phyloP scores from a whole-genome alignment of 345 rosid genomes.

The Hirschfeldia incana region DNA sequence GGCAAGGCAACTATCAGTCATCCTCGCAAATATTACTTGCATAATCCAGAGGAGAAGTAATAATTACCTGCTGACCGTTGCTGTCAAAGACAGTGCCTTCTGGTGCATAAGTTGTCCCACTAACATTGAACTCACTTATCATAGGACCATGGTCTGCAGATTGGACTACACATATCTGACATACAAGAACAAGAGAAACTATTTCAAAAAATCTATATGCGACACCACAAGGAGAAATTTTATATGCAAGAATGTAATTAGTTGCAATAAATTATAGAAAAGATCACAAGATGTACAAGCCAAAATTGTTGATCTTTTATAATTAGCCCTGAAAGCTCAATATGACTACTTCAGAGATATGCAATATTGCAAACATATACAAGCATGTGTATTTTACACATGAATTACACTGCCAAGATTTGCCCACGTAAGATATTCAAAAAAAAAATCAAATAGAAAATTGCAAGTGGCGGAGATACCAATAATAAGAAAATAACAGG shows the following conservation, averaged over 20 bases:
- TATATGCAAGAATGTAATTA: background rate
- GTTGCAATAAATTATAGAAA: constrained; percentile 5
- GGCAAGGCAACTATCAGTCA: background rate
- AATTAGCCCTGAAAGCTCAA: background rate
- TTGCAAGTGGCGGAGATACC: constrained; percentile 10
- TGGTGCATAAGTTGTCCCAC: constrained; percentile 97
- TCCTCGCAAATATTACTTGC: constrained; percentile 7
- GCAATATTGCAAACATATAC: constrained; percentile 11
- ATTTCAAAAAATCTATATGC: background rate
- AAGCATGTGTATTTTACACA: constrained; percentile 1
- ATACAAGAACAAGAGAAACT: constrained; percentile 24
- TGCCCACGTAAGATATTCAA: constrained; percentile 15
- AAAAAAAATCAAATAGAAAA: constrained; percentile 6
- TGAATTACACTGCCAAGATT: constrained; percentile 11
- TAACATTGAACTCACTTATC: constrained; percentile 71
- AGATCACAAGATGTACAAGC: constrained; percentile 12
- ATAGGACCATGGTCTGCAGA: constrained; percentile 66
- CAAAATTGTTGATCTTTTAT: constrained; percentile 1
- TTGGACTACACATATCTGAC: constrained; percentile 83
- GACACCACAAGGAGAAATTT: constrained; percentile 1
- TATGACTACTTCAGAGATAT: constrained; percentile 14
- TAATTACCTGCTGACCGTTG: constrained; percentile 64
- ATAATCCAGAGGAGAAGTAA: constrained; percentile 19
- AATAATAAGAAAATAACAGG: constrained; percentile 5
- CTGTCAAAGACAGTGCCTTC: constrained; percentile 81